Evolutionary conservation across 495 filamentous ascomycete species (phyloP).

Genomic region (Penicillium cosmopolitanum): DNA sequence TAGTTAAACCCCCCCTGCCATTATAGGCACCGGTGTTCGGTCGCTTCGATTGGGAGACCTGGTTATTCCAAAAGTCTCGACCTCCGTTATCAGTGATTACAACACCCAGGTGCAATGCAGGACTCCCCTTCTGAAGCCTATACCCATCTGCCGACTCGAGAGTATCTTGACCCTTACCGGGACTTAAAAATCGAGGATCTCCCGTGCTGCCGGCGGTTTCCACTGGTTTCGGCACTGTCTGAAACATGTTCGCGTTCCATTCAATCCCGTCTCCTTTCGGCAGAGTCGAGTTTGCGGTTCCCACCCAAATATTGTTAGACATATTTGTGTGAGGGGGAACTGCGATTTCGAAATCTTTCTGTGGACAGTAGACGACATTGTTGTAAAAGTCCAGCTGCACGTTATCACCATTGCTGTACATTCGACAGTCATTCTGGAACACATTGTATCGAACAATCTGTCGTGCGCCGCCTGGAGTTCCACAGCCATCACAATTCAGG

Average conservation of each 20-base stretch:
- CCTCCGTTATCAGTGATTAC: conserved; percentile 8
- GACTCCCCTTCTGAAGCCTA: conserved; percentile 1
- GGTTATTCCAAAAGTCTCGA: conserved; percentile 13
- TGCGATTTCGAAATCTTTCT: conserved; percentile 15
- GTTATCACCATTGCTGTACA: conserved; percentile 15
- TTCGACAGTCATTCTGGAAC: conserved; percentile 17
- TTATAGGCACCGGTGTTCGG: conserved; percentile 12
- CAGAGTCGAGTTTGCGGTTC: conserved; percentile 12
- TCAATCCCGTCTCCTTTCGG: conserved; percentile 11
- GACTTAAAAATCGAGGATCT: conserved; percentile 3
- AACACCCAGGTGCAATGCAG: not conserved
- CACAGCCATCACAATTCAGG: conserved; percentile 18
- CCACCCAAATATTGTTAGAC: conserved; percentile 19
- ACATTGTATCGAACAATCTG: conserved; percentile 21
- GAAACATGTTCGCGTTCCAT: conserved; percentile 10
- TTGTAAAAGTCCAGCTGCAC: conserved; percentile 16
- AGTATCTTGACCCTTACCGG: conserved; percentile 3
- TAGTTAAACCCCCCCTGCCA: not conserved
- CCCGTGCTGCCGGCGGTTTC: conserved; percentile 2
- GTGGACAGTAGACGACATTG: conserved; percentile 16
- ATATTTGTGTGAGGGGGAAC: conserved; percentile 9
- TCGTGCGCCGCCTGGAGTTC: conserved; percentile 11
- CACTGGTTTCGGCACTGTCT: conserved; percentile 6
- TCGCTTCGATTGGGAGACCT: not conserved
- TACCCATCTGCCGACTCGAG: conserved; percentile 11